Evolutionary conservation across 306 rosid genomes (phyloP).

Genomic region (Vigna trinervia): DNA sequence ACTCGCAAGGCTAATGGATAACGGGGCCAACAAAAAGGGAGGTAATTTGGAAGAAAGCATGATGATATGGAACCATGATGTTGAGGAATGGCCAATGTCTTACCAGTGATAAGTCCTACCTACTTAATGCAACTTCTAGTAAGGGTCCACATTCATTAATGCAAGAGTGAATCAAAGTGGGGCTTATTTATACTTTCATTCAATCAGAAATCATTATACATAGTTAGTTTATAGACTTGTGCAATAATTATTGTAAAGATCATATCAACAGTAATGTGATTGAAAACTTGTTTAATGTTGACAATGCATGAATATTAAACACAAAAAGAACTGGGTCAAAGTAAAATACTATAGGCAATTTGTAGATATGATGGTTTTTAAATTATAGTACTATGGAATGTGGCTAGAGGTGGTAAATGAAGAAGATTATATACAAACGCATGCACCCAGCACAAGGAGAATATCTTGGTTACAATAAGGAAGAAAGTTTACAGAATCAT

Average conservation of each 20-base stretch:
- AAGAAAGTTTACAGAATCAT: constrained; percentile 32
- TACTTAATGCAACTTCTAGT: background rate
- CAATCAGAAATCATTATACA: no score
- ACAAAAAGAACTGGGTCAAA: background rate
- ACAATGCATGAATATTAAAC: no score
- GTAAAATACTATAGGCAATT: constrained; percentile 3
- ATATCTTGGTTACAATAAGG: constrained; percentile 17
- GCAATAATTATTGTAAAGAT: no score
- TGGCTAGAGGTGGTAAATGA: background rate
- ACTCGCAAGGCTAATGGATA: background rate
- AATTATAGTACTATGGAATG: constrained; percentile 18
- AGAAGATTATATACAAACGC: constrained; percentile 26
- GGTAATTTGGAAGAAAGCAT: background rate
- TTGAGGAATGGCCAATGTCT: background rate
- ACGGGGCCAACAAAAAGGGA: background rate
- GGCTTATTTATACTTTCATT: no score
- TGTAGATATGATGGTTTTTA: background rate
- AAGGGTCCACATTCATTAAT: background rate
- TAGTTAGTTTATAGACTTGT: no score
- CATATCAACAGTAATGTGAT: no score
- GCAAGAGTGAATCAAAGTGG: background rate
- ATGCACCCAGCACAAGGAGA: constrained; percentile 29
- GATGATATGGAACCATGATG: background rate
- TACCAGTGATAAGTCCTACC: background rate
- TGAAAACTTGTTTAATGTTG: no score